Conservation (phyloP, 306 rosid species). For the Malus asiatica region DNA sequence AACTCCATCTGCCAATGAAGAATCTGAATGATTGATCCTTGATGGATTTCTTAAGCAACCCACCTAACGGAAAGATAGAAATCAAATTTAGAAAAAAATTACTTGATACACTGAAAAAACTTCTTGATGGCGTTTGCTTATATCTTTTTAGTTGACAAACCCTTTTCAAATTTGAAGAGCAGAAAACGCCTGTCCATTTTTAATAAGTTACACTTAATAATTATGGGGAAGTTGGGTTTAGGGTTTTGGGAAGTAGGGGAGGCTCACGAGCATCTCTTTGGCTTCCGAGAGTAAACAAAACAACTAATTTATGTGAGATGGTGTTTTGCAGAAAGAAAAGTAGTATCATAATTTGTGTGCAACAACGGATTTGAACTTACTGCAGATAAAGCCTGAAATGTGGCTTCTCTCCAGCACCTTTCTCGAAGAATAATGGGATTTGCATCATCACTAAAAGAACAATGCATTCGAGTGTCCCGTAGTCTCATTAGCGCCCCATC, state of each 20-base stretch:
- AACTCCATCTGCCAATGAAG: too few relatives aligned
- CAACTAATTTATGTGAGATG: background rate
- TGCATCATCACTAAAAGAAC: slow-evolving; percentile 48
- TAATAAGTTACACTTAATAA: background rate
- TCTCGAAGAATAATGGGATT: slow-evolving; percentile 70
- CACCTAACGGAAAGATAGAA: background rate
- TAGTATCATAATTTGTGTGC: background rate
- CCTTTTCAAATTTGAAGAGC: background rate
- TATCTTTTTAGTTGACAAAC: background rate
- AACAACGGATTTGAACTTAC: slow-evolving; percentile 41
- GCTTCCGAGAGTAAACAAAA: background rate
- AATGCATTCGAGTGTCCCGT: slow-evolving; percentile 93
- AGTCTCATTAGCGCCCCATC: slow-evolving; percentile 93
- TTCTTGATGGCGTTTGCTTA: background rate
- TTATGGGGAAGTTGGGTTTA: background rate
- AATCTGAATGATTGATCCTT: background rate
- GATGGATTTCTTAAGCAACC: background rate
- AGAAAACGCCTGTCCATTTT: background rate
- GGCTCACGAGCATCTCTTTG: background rate
- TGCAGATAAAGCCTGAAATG: slow-evolving; percentile 66
- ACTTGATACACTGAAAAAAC: background rate
- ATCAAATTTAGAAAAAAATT: background rate
- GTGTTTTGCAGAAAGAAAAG: background rate
- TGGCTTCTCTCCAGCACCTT: slow-evolving; percentile 94
- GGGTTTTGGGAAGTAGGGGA: background rate